Conservation (phyloP, 163 green algal species). For the Prototheca cutis region DNA sequence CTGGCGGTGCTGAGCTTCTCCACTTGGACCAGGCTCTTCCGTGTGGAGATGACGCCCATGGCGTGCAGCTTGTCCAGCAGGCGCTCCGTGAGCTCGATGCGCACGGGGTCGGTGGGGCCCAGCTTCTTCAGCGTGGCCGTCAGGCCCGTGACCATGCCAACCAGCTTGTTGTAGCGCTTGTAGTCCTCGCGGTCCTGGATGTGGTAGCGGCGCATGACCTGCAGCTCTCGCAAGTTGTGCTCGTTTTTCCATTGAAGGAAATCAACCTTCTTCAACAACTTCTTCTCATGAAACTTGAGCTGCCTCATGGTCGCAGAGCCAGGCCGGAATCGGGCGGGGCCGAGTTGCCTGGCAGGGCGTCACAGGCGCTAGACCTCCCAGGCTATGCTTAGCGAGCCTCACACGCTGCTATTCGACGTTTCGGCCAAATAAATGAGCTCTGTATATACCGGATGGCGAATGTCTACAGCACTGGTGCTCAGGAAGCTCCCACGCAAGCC, state of each 20-base stretch:
- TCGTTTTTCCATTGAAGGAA: slow-evolving; percentile 96
- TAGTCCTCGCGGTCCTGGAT: slow-evolving; percentile 97
- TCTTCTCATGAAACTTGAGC: slow-evolving; percentile 93
- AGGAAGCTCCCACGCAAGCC: too few species aligned
- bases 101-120: slow-evolving; percentile 61
- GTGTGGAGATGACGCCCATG: slow-evolving; percentile 84
- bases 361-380: too few species aligned
- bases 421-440: too few species aligned
- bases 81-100: slow-evolving; percentile 91
- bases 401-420: too few species aligned
- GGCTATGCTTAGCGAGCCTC: too few species aligned
- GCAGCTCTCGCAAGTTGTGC: slow-evolving; percentile 75
- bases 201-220: slow-evolving; percentile 95
- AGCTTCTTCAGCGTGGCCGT: slow-evolving; percentile 73
- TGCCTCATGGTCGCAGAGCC: slow-evolving; percentile 63
- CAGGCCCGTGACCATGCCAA: slow-evolving; percentile 79
- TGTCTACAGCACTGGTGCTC: too few species aligned
- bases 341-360: too few species aligned
- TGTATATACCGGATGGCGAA: too few species aligned
- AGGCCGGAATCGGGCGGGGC: too few species aligned
- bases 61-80: slow-evolving; percentile 93
- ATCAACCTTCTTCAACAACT: slow-evolving; percentile 97
- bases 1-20: slow-evolving; percentile 82
- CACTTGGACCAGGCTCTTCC: slow-evolving; percentile 83
- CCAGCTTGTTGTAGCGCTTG: slow-evolving; percentile 94